phyloP scores from a whole-genome alignment of 352 stramenopile genomes.

The Globisporangium ultimum region DNA sequence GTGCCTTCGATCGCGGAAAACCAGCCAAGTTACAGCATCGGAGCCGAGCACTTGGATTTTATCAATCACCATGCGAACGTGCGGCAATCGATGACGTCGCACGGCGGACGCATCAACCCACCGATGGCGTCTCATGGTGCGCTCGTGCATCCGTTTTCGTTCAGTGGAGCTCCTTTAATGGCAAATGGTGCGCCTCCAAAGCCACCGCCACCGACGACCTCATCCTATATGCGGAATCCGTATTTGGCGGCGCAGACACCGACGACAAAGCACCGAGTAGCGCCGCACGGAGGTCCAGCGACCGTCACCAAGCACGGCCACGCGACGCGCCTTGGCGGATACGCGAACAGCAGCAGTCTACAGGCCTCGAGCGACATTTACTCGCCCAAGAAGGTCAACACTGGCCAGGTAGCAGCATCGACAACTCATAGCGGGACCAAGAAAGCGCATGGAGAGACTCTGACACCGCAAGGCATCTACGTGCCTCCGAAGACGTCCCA shows the following conservation, averaged over 20 bases:
- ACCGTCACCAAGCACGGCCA: constrained; percentile 7
- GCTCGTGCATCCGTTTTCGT: constrained; percentile 32
- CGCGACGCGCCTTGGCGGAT: constrained; percentile 10
- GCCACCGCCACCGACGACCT: constrained; percentile 20
- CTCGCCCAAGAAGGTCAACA: constrained; percentile 38
- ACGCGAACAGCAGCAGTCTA: constrained; percentile 15
- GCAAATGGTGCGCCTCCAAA: constrained; percentile 27
- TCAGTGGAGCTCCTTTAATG: neutral
- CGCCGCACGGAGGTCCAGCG: constrained; percentile 1
- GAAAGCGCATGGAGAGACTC: constrained; percentile 14
- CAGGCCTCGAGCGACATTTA: constrained; percentile 49
- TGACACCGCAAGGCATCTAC: constrained; percentile 27
- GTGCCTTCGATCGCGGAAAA: constrained; percentile 36
- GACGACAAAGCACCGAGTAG: constrained; percentile 17
- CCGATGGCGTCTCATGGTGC: neutral
- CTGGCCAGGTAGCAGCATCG: constrained; percentile 17
- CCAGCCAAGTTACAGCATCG: constrained; percentile 15
- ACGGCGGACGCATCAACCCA: constrained; percentile 23
- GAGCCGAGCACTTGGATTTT: constrained; percentile 35
- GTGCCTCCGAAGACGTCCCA: constrained; percentile 40
- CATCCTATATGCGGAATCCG: constrained; percentile 47
- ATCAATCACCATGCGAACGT: constrained; percentile 30
- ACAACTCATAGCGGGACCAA: constrained; percentile 13
- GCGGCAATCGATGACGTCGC: constrained; percentile 53
- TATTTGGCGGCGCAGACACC: constrained; percentile 18